These are phyloP conservation scores for Chlamydomonas asymmetrica DNA, from an alignment of 139 green algal species.

Conservation along the genomic window DNA sequence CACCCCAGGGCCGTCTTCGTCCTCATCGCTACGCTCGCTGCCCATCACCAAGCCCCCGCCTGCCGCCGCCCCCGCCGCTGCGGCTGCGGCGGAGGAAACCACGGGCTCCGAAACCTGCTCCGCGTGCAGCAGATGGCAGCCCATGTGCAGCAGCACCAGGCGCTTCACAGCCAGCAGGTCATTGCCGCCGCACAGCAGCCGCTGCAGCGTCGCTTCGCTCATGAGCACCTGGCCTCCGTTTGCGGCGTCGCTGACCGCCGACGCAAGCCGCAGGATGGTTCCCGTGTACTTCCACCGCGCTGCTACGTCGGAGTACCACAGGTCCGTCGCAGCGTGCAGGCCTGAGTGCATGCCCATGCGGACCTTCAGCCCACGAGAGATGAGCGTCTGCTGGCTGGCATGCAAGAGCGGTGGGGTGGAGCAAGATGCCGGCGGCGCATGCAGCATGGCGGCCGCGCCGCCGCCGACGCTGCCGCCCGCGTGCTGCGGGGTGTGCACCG, in stretches of 20 bases:
- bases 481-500: too few relatives aligned
- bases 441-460: too few relatives aligned
- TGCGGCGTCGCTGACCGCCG: slow-evolving; percentile 19
- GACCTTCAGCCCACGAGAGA: slow-evolving; percentile 2
- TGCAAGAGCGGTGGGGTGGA: too few relatives aligned
- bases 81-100: background rate
- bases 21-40: slow-evolving; percentile 1
- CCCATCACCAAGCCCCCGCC: background rate
- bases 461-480: too few relatives aligned
- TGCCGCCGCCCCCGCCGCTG: background rate
- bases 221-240: slow-evolving; percentile 23
- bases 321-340: background rate
- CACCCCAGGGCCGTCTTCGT: too few relatives aligned
- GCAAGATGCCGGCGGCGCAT: too few relatives aligned
- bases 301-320: slow-evolving; percentile 23
- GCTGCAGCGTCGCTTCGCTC: background rate
- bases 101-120: too few relatives aligned
- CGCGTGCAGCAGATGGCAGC: slow-evolving; percentile 13
- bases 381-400: too few relatives aligned
- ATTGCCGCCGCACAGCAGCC: too few relatives aligned
- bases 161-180: slow-evolving; percentile 5
- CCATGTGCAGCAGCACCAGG: slow-evolving; percentile 6
- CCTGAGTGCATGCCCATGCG: slow-evolving; percentile 24
- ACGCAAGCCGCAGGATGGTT: slow-evolving; percentile 8
- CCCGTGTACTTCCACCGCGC: slow-evolving; percentile 26